Evolutionary conservation across 148 eudicot species (phyloP).

Genomic region (Vaccinium myrtillus): DNA sequence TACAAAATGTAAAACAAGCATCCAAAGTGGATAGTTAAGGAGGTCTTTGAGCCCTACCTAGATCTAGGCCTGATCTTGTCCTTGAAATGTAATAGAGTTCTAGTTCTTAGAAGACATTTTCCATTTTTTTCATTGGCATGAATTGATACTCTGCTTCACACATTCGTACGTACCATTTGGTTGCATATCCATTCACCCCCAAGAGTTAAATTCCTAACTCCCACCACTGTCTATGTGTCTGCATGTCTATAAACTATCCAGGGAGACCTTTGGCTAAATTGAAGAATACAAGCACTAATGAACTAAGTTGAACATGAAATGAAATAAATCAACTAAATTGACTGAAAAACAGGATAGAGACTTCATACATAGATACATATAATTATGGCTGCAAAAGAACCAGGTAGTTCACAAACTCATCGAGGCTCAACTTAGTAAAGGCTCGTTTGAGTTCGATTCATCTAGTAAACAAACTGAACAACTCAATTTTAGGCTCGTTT

Average conservation of each 20-base stretch:
- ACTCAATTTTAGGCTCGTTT: no score
- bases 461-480: no score
- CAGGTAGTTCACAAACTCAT: no score
- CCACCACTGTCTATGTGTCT: neutral
- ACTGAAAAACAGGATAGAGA: neutral
- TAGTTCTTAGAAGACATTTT: neutral
- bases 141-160: neutral
- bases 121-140: neutral
- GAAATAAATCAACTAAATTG: neutral
- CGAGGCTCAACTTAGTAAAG: no score
- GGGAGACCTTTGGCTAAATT: neutral
- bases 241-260: neutral
- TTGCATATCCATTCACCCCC: neutral
- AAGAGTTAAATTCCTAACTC: neutral
- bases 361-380: neutral
- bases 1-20: no score
- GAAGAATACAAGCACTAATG: neutral
- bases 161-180: neutral
- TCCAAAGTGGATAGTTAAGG: neutral
- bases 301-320: neutral
- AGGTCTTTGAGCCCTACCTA: neutral
- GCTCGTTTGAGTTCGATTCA: neutral
- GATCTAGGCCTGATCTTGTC: neutral
- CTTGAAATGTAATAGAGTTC: neutral
- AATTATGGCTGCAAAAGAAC: no score